These are phyloP conservation scores for Trichosporon coremiiforme DNA, from an alignment of 1,284 basidiomycete species.

Conservation along the genomic window DNA sequence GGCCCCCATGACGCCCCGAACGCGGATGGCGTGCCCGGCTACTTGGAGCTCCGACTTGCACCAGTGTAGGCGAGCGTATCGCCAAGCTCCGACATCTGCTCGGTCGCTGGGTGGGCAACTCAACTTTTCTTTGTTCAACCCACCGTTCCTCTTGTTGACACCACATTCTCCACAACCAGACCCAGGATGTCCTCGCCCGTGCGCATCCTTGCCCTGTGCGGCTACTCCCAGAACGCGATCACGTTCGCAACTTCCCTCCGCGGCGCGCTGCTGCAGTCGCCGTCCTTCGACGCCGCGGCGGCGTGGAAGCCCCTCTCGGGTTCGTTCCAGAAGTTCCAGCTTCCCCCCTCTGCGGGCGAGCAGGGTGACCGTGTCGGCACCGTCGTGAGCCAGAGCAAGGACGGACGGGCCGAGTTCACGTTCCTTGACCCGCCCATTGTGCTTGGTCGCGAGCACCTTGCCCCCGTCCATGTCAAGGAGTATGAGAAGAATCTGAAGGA, in stretches of 20 bases:
- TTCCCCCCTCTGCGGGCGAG: background rate
- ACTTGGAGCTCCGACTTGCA: background rate
- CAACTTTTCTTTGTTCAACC: background rate
- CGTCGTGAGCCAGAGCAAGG: background rate
- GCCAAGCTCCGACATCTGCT: background rate
- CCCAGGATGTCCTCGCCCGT: conserved; percentile 21
- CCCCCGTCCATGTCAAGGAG: conserved; percentile 19
- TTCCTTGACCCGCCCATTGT: conserved; percentile 72
- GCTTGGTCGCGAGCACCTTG: conserved; percentile 49
- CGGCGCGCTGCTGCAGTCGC: conserved; percentile 24
- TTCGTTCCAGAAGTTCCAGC: conserved; percentile 1
- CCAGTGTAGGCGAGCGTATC: background rate
- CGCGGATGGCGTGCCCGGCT: background rate
- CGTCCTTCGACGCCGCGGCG: background rate
- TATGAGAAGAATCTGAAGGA: background rate
- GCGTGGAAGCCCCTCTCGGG: background rate
- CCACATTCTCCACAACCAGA: background rate
- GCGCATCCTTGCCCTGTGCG: conserved; percentile 55
- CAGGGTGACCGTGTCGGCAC: background rate
- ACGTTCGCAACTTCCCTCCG: conserved; percentile 76
- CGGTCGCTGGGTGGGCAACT: background rate
- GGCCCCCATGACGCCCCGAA: background rate
- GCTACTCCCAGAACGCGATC: conserved; percentile 76
- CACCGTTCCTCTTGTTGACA: background rate
- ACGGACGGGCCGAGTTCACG: conserved; percentile 60